A percentile compares a stretch with the other conserved stretches of the same genome.
These are phyloP conservation scores for Teunomyces kruisii DNA, from an alignment of 805 yeast genomes.

Conservation along the genomic window DNA sequence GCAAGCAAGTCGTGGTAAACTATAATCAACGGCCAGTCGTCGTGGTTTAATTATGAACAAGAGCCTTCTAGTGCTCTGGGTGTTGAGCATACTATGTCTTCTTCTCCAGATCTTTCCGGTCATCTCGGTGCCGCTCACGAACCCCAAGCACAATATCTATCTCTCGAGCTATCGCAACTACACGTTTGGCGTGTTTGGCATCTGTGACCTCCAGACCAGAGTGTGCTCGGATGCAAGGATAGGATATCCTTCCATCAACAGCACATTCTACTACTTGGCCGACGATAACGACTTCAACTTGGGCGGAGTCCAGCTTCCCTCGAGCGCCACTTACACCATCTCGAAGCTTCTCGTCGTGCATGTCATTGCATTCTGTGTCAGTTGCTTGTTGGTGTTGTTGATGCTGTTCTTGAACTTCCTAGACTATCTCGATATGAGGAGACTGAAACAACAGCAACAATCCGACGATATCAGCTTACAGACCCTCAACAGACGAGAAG, in stretches of 20 bases:
- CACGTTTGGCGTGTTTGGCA: constrained; percentile 46
- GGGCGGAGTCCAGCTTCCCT: constrained; percentile 38
- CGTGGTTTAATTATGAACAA: constrained; percentile 27
- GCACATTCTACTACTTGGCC: constrained; percentile 12
- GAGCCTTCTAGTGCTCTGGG: constrained; percentile 27
- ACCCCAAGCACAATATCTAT: constrained; percentile 21
- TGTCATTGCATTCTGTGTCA: constrained; percentile 36
- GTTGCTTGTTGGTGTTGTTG: constrained; percentile 18
- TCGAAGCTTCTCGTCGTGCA: constrained; percentile 44
- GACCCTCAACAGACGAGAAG: neutral
- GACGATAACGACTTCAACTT: constrained; percentile 8
- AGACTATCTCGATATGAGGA: constrained; percentile 7
- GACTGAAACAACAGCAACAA: neutral
- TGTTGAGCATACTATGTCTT: constrained; percentile 29
- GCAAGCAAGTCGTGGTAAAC: too few relatives aligned
- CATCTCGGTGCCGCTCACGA: constrained; percentile 39
- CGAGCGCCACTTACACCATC: constrained; percentile 37
- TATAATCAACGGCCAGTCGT: too few relatives aligned
- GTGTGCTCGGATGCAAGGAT: constrained; percentile 34
- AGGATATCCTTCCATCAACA: constrained; percentile 34
- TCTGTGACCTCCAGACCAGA: constrained; percentile 29
- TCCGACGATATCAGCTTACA: neutral
- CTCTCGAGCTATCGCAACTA: constrained; percentile 31
- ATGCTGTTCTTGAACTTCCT: constrained; percentile 9
- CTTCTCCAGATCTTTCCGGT: constrained; percentile 40